Evolutionary conservation across 192 early-diverging fungal species (phyloP), one percentile per base, ranked within the genome.

Genomic region (Thoreauomyces humboldtii): DNA sequence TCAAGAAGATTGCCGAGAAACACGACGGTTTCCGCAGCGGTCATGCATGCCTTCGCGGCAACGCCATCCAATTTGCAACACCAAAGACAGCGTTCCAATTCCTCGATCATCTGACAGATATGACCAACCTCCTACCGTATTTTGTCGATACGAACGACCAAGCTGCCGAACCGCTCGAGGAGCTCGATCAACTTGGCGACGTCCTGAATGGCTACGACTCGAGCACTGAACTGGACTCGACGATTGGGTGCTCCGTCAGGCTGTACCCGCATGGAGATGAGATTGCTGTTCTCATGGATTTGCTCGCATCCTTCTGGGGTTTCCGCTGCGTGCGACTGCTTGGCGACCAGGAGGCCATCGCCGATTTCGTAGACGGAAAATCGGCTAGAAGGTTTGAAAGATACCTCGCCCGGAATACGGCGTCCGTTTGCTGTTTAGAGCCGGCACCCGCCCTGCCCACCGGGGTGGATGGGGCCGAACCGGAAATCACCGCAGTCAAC

Each of bases 61-160:
- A 50, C n/a, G 35, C 48, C 32, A 21, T 68, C 57, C 0, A 47
- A 44, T 68, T 68, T 29, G 21, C 3, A 5, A 21, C 35, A 24
- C 22, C 38, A 12, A 21, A 21, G 12, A 14, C 38, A 7, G 66
- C 66, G 6, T 46, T 25, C 48, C 19, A 6, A 4, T 59, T 22
- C 29, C 15, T 68, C 14, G 55, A 59, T 21, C 17, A 36, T 24
- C 42, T 68, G 6, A 60, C 44, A 19, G 24, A 19, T 4, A 60
- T 36, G 36, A 68, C 66, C 12, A 60, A 60, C 24, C 9, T 68
- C 17, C 57, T 59, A 2, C 57, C 58, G 9, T 68, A 46, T 47
- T 68, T 68, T 22, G 53, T 43, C 0, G 66, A 45, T 4, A 22
- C 25, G 21, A 17, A 60, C 22, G 66, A 45, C 4, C 28, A 68